These are phyloP conservation scores for Diatrype stigma DNA, from an alignment of 2,329 filamentous ascomycete genomes.

Conservation along the genomic window DNA sequence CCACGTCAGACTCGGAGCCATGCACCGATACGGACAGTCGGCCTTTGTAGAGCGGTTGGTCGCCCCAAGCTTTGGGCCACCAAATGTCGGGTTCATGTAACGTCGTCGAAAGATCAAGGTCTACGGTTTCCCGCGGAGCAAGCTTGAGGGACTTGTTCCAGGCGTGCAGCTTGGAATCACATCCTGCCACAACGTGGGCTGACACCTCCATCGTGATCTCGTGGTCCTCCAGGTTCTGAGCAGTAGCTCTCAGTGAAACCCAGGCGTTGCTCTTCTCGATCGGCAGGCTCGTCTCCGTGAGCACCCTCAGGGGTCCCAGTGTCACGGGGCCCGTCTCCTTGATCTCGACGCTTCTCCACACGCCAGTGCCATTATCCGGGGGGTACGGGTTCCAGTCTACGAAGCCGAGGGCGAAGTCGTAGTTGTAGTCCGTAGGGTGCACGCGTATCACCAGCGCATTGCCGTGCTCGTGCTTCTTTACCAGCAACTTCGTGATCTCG, in stretches of 20 bases:
- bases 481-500: conserved; percentile 45
- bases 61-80: conserved; percentile 60
- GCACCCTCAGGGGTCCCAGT: conserved; percentile 40
- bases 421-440: conserved; percentile 55
- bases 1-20: conserved; percentile 28
- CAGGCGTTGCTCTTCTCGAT: conserved; percentile 24
- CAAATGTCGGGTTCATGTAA: conserved; percentile 48
- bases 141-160: conserved; percentile 34
- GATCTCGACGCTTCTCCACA: conserved; percentile 57
- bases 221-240: conserved; percentile 36
- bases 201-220: conserved; percentile 33
- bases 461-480: no score
- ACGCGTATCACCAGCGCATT: conserved; percentile 52
- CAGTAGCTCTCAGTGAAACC: conserved; percentile 35
- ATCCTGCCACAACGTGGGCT: conserved; percentile 32
- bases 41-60: conserved; percentile 46
- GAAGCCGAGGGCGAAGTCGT: conserved; percentile 56
- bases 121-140: conserved; percentile 31
- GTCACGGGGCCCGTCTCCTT: conserved; percentile 50
- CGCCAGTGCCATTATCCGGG: conserved; percentile 58
- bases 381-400: conserved; percentile 61
- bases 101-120: conserved; percentile 32
- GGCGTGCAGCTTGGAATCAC: conserved; percentile 14
- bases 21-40: conserved; percentile 24
- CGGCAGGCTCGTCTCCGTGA: conserved; percentile 35